phyloP scores from a whole-genome alignment of 2,329 filamentous ascomycete species.

The Pseudocercospora fuligena region DNA sequence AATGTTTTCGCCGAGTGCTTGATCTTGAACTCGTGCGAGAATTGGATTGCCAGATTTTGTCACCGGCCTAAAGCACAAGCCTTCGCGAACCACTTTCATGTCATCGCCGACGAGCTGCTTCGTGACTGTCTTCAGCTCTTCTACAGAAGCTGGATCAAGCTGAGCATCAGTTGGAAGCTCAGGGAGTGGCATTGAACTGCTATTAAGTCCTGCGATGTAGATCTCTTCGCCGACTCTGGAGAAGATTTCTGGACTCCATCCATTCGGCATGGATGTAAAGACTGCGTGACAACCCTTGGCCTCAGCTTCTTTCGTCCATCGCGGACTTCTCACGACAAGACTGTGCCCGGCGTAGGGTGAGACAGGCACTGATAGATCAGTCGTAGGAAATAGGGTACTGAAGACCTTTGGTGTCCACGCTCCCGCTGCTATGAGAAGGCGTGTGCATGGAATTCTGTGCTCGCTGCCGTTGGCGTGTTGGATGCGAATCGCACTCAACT shows the following conservation, averaged over 20 bases:
- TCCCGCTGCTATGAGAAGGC: slow-evolving; percentile 70
- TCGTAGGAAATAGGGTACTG: slow-evolving; percentile 64
- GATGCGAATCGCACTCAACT: slow-evolving; percentile 60
- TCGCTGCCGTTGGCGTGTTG: slow-evolving; percentile 52
- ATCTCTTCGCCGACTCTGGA: slow-evolving; percentile 69
- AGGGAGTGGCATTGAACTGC: slow-evolving; percentile 64
- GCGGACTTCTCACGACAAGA: slow-evolving; percentile 67
- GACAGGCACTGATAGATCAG: slow-evolving; percentile 61
- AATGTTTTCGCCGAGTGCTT: slow-evolving; percentile 57
- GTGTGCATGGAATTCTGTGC: slow-evolving; percentile 61
- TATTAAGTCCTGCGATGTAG: slow-evolving; percentile 76
- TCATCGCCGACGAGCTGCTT: slow-evolving; percentile 57
- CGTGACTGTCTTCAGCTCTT: slow-evolving; percentile 56
- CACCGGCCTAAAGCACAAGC: slow-evolving; percentile 75
- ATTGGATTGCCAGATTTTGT: slow-evolving; percentile 68
- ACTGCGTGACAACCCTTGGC: slow-evolving; percentile 66
- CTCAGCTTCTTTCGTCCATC: slow-evolving; percentile 55
- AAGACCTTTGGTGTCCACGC: slow-evolving; percentile 75
- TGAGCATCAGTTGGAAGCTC: slow-evolving; percentile 56
- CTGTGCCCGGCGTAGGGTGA: slow-evolving; percentile 72
- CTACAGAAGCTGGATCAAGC: slow-evolving; percentile 55
- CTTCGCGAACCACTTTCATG: slow-evolving; percentile 66
- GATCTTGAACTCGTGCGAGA: slow-evolving; percentile 62
- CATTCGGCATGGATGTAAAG: slow-evolving; percentile 63
- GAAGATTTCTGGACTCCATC: slow-evolving; percentile 74